Base-by-base conservation (phyloP, 2,329 filamentous ascomycete genomes). In the Aspergillus chevalieri region DNA sequence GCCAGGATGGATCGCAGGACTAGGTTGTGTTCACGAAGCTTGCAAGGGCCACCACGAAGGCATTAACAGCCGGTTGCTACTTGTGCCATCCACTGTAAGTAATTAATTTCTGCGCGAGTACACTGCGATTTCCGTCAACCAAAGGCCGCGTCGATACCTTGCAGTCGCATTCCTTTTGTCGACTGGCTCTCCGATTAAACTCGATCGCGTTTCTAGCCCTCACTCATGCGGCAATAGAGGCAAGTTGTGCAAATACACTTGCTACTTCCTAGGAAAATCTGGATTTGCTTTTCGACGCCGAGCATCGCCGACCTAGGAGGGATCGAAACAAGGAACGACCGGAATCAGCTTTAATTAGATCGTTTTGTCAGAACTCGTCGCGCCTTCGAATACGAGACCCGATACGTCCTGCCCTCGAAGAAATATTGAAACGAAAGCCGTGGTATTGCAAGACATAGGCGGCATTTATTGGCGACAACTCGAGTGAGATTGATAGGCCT, bases 131-230 rank as follows among this genome's bases (percentile, higher is more conserved):
- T 28, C 42, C 41, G 24, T 24, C 19, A 46, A 33, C 46, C 45
- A 46, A 53, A 43, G 41, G 51, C 43, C 34, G 38, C 55, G 46
- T 45, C 19, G 39, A 48, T 44, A 49, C 47, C n/a, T 43, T 43
- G 46, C 47, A 51, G 47, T 57, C 52, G 55, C 56, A 59, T 52
- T 51, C 43, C 53, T 43, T 48, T 47, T 50, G 50, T 48, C 22
- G 41, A 50, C 46, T 44, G 42, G 46, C 48, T n/a, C 48, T 51
- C 52, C 54, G 54, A 54, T 51, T 55, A 46, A 54, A 49, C 58
- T 54, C 57, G 53, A 51, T 34, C 36, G 30, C 42, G 24, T n/a
- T n/a, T 17, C 12, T n/a, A 15, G 19, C 15, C 9, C 19, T 22
- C 14, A 34, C n/a, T 43, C 47, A 19, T 22, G 43, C 28, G 24